Conservation (phyloP, 2,329 filamentous ascomycete species). For the Fusarium phyllophilum region DNA sequence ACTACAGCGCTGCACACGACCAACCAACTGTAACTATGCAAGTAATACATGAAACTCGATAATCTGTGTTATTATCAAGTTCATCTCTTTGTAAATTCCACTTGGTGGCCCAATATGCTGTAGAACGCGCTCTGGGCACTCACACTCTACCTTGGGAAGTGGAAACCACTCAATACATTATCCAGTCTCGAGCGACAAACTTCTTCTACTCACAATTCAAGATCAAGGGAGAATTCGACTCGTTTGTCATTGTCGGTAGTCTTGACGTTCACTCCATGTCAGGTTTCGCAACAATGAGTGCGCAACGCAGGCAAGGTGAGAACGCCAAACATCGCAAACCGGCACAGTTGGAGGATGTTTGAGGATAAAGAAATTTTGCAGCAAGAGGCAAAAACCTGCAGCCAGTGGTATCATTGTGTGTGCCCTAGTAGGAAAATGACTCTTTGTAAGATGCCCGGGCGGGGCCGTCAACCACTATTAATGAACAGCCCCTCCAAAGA, state of each 20-base stretch:
- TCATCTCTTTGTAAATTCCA: background rate
- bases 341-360: background rate
- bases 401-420: background rate
- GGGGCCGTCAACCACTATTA: background rate
- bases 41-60: background rate
- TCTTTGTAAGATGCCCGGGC: background rate
- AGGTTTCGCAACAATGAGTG: background rate
- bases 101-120: too few relatives aligned
- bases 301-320: background rate
- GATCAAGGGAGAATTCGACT: too few relatives aligned
- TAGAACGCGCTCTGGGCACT: background rate
- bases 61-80: background rate
- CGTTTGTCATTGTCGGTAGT: background rate
- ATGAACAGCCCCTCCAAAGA: background rate
- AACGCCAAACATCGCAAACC: background rate
- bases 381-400: background rate
- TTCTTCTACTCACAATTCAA: background rate
- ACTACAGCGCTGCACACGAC: fast-evolving
- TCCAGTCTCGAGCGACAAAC: background rate
- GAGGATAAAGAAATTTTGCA: background rate
- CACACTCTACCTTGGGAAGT: background rate
- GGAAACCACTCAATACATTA: background rate
- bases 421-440: background rate
- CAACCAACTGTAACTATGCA: background rate
- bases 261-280: background rate